A percentile compares a stretch with the other conserved stretches of the same genome.
Conservation (phyloP, 805 yeast genomes). For the Wickerhamiella brachini region DNA sequence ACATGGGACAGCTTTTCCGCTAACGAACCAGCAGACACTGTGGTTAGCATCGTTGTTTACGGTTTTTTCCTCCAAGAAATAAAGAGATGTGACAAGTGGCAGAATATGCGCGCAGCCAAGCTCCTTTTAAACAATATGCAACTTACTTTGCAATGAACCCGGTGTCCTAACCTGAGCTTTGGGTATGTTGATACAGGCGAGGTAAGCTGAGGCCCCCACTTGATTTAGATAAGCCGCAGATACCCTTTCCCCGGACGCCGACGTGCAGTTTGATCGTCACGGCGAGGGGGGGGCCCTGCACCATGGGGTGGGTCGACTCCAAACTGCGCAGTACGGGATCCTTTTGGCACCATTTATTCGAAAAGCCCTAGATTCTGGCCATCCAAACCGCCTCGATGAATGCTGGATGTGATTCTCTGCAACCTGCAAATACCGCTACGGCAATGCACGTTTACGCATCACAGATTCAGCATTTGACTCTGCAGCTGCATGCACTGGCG, state of each 20-base stretch:
- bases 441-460: not conserved
- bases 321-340: too few species aligned
- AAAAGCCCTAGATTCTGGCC: too few species aligned
- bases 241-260: not conserved
- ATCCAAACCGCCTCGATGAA: too few species aligned
- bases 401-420: not conserved
- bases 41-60: not conserved
- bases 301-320: too few species aligned
- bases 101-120: not conserved
- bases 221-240: not conserved
- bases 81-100: not conserved
- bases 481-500: not conserved
- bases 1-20: not conserved
- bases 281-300: not conserved
- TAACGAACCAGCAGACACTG: not conserved
- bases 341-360: too few species aligned
- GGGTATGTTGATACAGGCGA: not conserved
- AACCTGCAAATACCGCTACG: not conserved
- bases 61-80: too few species aligned
- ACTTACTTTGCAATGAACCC: not conserved
- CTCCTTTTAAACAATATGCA: not conserved
- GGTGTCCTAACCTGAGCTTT: not conserved
- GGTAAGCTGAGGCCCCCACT: not conserved
- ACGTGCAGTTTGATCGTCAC: not conserved
- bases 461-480: not conserved